These are phyloP conservation scores for Musa troglodytarum DNA, from an alignment of 176 grass and related monocot species.

Conservation along the genomic window DNA sequence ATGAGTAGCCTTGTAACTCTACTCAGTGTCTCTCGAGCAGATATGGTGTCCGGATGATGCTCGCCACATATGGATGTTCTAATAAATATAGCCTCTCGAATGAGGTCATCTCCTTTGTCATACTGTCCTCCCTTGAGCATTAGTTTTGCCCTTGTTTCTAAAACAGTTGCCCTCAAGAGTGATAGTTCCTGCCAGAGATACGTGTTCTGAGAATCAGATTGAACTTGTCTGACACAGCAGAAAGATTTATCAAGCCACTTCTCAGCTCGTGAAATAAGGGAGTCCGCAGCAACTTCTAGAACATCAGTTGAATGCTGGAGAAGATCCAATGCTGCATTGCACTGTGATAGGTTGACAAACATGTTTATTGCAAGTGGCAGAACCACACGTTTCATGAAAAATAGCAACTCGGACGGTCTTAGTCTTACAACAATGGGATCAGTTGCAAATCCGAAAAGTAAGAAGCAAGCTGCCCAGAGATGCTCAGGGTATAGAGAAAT, in stretches of 20 bases:
- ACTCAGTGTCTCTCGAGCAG: conserved; percentile 83
- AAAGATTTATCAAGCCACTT: conserved; percentile 63
- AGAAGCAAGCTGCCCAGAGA: conserved; percentile 83
- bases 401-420: conserved; percentile 59
- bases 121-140: conserved; percentile 91
- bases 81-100: conserved; percentile 92
- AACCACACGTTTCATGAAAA: conserved; percentile 70
- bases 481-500: conserved; percentile 66
- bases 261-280: conserved; percentile 61
- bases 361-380: conserved; percentile 83
- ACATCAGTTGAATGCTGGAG: conserved; percentile 64
- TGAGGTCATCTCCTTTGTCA: conserved; percentile 78
- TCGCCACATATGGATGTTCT: conserved; percentile 85
- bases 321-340: conserved; percentile 66
- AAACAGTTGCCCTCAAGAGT: conserved; percentile 73
- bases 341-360: conserved; percentile 77
- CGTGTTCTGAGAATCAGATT: conserved; percentile 43
- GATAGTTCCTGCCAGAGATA: conserved; percentile 91
- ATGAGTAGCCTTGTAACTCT: conserved; percentile 97
- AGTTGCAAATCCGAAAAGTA: conserved; percentile 71
- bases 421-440: conserved; percentile 64
- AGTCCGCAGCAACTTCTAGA: conserved; percentile 64
- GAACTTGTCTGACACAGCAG: conserved; percentile 43
- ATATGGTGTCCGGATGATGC: conserved; percentile 82
- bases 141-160: conserved; percentile 84